phyloP scores from a whole-genome alignment of 2,329 filamentous ascomycete species.

The Epichloe amarillans region DNA sequence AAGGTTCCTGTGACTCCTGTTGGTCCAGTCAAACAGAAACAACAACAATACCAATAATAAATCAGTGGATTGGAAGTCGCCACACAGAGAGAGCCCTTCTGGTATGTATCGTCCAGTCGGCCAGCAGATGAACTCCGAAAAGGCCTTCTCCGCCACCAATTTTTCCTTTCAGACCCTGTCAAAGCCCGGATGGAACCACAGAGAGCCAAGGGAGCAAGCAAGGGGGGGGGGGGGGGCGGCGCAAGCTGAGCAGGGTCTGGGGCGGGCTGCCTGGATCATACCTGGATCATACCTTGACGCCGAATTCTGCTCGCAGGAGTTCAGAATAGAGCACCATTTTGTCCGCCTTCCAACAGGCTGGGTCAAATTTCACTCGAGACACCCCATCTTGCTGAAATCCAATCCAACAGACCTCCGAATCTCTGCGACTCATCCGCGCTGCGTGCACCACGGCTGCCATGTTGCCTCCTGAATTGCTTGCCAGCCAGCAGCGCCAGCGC shows the following conservation, averaged over 20 bases:
- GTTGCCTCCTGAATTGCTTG: neutral
- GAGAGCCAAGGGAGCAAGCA: neutral
- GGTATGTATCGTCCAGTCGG: neutral
- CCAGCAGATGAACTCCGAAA: neutral
- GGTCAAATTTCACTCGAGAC: neutral
- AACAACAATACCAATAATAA: too few relatives aligned
- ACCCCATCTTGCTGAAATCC: neutral
- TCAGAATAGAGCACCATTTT: constrained; percentile 2
- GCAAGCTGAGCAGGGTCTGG: neutral
- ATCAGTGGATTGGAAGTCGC: neutral
- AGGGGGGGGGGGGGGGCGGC: too few relatives aligned
- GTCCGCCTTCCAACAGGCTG: neutral
- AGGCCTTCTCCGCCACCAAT: constrained; percentile 14
- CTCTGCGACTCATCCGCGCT: neutral
- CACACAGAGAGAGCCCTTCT: neutral
- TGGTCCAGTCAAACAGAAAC: too few relatives aligned
- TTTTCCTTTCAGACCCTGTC: constrained; percentile 7
- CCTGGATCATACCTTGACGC: neutral
- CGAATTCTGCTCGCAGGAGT: constrained; percentile 1
- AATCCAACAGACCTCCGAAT: neutral
- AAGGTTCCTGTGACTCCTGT: too few relatives aligned
- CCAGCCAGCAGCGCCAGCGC: neutral
- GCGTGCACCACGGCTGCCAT: neutral
- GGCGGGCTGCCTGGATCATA: too few relatives aligned
- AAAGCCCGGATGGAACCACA: constrained; percentile 1